phyloP scores from a whole-genome alignment of 23 red algal genomes.

The Chondrus crispus region DNA sequence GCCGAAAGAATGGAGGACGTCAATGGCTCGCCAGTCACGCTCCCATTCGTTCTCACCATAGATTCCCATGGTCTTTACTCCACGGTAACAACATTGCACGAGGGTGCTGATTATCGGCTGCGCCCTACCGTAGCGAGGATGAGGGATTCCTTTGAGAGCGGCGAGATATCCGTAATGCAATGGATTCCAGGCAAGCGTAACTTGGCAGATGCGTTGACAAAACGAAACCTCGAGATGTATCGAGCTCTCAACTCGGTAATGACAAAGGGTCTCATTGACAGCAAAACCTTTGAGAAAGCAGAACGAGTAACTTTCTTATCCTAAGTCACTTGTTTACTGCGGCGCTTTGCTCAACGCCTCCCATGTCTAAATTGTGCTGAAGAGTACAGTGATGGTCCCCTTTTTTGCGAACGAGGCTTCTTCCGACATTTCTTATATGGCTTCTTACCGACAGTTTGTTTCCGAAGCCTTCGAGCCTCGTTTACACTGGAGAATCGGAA shows the following conservation, averaged over 20 bases:
- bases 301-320: background rate
- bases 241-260: background rate
- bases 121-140: background rate
- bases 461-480: background rate
- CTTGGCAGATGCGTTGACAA: background rate
- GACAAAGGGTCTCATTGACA: background rate
- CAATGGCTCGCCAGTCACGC: background rate
- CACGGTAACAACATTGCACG: background rate
- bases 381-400: no score
- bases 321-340: background rate
- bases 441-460: background rate
- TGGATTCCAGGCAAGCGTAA: background rate
- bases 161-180: background rate
- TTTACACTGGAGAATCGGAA: background rate
- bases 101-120: background rate
- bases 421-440: background rate
- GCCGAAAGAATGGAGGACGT: background rate
- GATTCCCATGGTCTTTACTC: background rate
- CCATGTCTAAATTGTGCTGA: no score
- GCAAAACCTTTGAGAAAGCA: background rate
- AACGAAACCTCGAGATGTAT: background rate
- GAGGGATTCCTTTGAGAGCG: background rate
- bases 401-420: no score
- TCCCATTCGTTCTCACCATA: background rate
- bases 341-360: no score